Evolutionary conservation across 345 rosid genomes (phyloP), one percentile per base, ranked within the genome.

Genomic region (Aquilaria yunnanensis): DNA sequence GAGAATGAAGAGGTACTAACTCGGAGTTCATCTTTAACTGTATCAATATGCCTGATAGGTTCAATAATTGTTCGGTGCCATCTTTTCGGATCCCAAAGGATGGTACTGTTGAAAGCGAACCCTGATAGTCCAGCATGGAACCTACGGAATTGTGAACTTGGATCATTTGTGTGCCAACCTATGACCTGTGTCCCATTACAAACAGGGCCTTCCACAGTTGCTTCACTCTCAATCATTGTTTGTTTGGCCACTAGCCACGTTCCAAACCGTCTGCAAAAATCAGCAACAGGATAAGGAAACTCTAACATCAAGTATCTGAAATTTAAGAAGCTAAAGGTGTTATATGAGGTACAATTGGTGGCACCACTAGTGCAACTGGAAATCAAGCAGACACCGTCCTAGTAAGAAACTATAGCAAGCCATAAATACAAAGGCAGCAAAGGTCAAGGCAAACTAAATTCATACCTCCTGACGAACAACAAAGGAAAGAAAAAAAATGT

Each of bases 61-160:
- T 81, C 84, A 41, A 65, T 73, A 14, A 78, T 78, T 2, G 89
- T 84, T 47, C 85, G 70, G 57, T 71, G 87, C 89, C 92, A 86
- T 65, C 69, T 66, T 65, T 81, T 80, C 14, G 78, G 81, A 78
- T 80, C 89, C 92, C 89, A 83, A 34, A 86, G 78, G 33, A 81
- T 78, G 63, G 85, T 73, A 67, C 89, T 83, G 51, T 86, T 86
- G 67, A 81, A 86, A 67, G 92, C 89, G 66, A 86, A 83, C 52
- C 92, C 92, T 0, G 77, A 60, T 67, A 80, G 64, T 50, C 76
- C 84, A 50, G 81, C 78, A 71, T 80, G 80, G 78, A 86, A 86
- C 75, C 92, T 80, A 47, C 72, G 64, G 53, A 65, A 73, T 73
- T 80, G 72, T 67, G 31, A 50, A 16, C 37, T 72, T 46, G 56